phyloP scores from a whole-genome alignment of 495 filamentous ascomycete genomes.

The Trichoderma erinaceum region DNA sequence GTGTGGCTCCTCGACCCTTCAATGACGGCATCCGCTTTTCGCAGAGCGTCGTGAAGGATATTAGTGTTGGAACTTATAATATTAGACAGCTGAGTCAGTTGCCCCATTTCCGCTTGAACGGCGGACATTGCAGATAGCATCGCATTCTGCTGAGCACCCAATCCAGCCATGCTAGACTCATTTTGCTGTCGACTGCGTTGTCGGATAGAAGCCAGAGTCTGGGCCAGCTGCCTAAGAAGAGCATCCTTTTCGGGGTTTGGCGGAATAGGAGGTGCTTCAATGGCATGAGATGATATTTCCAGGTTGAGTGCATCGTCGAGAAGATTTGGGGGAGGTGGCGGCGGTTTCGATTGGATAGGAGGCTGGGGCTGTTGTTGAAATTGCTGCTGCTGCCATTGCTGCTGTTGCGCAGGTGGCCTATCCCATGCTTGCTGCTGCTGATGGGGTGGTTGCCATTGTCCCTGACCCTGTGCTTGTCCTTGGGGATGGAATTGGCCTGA shows the following conservation, averaged over 20 bases:
- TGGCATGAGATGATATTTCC: conserved; percentile 49
- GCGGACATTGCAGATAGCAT: conserved; percentile 59
- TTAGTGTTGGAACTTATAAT: conserved; percentile 70
- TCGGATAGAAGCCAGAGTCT: conserved; percentile 59
- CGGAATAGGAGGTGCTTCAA: conserved; percentile 73
- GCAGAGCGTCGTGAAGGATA: conserved; percentile 68
- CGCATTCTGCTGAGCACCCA: conserved; percentile 72
- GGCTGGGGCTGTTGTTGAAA: conserved; percentile 17
- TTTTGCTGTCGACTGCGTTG: conserved; percentile 58
- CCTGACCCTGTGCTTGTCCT: conserved; percentile 14
- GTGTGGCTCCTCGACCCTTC: conserved; percentile 50
- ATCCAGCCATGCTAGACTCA: conserved; percentile 60
- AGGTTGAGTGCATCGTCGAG: conserved; percentile 59
- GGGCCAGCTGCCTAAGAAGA: conserved; percentile 70
- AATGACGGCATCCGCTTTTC: conserved; percentile 74
- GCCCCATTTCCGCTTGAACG: conserved; percentile 64
- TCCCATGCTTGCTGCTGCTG: conserved; percentile 27
- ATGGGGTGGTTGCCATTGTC: conserved; percentile 22
- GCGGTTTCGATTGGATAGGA: conserved; percentile 27
- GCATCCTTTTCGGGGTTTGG: conserved; percentile 96
- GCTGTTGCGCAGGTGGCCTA: conserved; percentile 23
- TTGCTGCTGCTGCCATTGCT: conserved; percentile 23
- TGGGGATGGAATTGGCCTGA: background rate
- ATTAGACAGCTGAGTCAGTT: conserved; percentile 60
- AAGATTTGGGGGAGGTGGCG: conserved; percentile 60